Conservation (phyloP, 306 rosid species). For the barrel medic (Medicago truncatula) region DNA sequence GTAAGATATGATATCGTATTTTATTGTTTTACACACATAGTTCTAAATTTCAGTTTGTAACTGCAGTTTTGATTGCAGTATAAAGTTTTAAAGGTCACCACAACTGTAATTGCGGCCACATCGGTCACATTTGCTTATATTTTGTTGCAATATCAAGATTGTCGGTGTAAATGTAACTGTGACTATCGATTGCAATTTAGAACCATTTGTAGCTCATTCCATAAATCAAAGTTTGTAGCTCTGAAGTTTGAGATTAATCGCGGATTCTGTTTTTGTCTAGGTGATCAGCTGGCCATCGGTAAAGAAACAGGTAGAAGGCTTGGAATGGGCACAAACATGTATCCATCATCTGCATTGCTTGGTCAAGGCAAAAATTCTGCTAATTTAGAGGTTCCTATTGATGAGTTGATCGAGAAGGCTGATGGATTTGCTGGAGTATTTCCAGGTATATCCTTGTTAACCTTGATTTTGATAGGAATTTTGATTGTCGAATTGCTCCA, state of each 20-base stretch:
- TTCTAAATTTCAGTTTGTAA: no score
- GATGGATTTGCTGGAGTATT: constrained; percentile 99
- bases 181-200: not conserved
- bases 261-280: constrained; percentile 43
- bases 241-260: constrained; percentile 10
- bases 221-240: not conserved
- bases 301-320: constrained; percentile 97
- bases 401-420: constrained; percentile 92
- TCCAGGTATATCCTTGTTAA: constrained; percentile 64
- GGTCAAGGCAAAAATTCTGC: constrained; percentile 78
- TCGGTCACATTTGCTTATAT: not conserved
- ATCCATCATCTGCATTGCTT: constrained; percentile 92
- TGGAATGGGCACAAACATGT: constrained; percentile 99
- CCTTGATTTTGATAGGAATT: not conserved
- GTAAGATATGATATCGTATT: constrained; percentile 44
- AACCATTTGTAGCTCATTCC: not conserved
- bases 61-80: no score
- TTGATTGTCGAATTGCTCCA: no score
- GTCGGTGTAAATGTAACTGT: not conserved
- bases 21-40: constrained; percentile 8
- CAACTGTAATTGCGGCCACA: no score
- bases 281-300: constrained; percentile 94
- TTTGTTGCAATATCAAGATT: no score
- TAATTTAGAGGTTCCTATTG: constrained; percentile 77
- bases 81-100: no score